phyloP scores from a whole-genome alignment of 1,139 yeast genomes.

The Candida sanyaensis region DNA sequence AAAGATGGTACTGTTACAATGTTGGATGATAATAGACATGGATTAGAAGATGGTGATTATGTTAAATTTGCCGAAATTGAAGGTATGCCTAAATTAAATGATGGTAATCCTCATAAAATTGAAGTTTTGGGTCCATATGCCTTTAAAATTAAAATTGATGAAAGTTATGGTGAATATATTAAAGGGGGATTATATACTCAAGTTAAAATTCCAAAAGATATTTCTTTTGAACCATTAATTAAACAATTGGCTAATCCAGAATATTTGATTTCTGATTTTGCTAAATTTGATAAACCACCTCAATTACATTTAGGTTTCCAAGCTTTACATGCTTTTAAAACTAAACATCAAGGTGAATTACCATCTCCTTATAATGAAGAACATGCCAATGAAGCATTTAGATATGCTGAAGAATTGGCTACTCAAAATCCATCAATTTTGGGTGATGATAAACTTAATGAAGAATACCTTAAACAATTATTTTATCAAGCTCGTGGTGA shows the following conservation, averaged over 20 bases:
- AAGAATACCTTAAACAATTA: constrained; percentile 66
- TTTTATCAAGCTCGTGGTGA: constrained; percentile 91
- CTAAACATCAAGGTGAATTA: constrained; percentile 58
- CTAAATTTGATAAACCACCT: constrained; percentile 89
- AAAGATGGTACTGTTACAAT: constrained; percentile 89
- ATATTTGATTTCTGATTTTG: constrained; percentile 78
- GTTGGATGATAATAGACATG: constrained; percentile 90
- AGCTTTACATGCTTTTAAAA: constrained; percentile 77
- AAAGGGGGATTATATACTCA: constrained; percentile 92
- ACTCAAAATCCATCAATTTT: constrained; percentile 59
- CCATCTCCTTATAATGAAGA: constrained; percentile 79
- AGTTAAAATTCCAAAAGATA: constrained; percentile 76
- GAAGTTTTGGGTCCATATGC: constrained; percentile 94
- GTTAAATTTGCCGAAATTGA: constrained; percentile 88
- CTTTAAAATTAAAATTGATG: constrained; percentile 65
- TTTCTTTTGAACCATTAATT: constrained; percentile 63
- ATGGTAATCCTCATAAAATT: constrained; percentile 70
- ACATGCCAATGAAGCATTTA: constrained; percentile 71
- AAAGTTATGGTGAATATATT: constrained; percentile 59
- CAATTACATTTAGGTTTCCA: constrained; percentile 91
- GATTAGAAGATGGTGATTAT: constrained; percentile 87
- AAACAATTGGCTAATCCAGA: constrained; percentile 79
- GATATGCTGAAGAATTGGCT: constrained; percentile 61
- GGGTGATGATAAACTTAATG: constrained; percentile 61
- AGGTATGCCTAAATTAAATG: constrained; percentile 69